These are phyloP conservation scores for Penstemon eatonii DNA, from an alignment of 257 asterid species.

Conservation along the genomic window DNA sequence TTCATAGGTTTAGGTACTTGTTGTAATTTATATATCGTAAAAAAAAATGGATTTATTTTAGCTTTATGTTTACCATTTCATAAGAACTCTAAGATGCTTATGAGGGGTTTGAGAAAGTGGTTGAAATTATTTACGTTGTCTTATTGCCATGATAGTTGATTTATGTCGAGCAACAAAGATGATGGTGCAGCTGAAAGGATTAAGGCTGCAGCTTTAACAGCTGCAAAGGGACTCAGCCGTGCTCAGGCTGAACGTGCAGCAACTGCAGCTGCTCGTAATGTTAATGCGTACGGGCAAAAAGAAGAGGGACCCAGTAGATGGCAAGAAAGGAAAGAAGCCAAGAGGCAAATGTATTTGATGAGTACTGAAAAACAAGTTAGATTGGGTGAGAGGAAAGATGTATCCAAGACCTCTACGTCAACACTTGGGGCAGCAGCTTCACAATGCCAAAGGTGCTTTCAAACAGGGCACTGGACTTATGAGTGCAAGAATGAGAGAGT, in stretches of 20 bases:
- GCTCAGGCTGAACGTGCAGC: slow-evolving; percentile 99
- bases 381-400: slow-evolving; percentile 82
- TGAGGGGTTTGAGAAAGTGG: background rate
- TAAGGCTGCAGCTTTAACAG: slow-evolving; percentile 83
- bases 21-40: background rate
- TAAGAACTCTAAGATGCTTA: background rate
- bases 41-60: background rate
- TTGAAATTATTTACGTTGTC: background rate
- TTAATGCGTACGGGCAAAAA: slow-evolving; percentile 96
- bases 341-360: slow-evolving; percentile 93
- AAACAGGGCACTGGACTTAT: slow-evolving; percentile 90
- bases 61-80: background rate
- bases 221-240: slow-evolving; percentile 96
- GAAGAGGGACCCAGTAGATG: slow-evolving; percentile 99
- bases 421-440: slow-evolving; percentile 55
- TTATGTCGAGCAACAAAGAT: slow-evolving; percentile 68
- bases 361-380: slow-evolving; percentile 94
- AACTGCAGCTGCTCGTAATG: slow-evolving; percentile 87
- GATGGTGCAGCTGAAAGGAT: slow-evolving; percentile 80
- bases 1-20: background rate
- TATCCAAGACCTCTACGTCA: slow-evolving; percentile 44
- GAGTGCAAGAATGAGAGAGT: slow-evolving; percentile 95
- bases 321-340: slow-evolving; percentile 99
- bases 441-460: slow-evolving; percentile 91
- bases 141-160: slow-evolving; percentile 13